These are phyloP conservation scores for Phoenix dactylifera DNA, from an alignment of 176 grass and related monocot species.

Conservation along the genomic window DNA sequence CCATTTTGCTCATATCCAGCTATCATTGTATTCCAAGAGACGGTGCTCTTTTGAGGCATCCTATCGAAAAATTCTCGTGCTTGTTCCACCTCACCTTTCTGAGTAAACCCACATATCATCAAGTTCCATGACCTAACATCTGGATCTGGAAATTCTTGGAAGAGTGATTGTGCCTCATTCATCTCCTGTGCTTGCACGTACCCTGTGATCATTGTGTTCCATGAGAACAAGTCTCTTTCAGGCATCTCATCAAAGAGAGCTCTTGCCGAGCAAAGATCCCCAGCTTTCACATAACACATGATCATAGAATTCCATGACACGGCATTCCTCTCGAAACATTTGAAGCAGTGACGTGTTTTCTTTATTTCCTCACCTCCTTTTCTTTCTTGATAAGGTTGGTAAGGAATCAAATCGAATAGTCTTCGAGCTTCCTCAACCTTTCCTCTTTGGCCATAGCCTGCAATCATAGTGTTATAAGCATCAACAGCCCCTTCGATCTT, in stretches of 20 bases:
- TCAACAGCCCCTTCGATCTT: conserved; percentile 35
- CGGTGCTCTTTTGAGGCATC: conserved; percentile 37
- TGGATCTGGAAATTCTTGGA: conserved; percentile 35
- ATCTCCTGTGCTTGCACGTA: conserved; percentile 31
- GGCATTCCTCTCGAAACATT: conserved; percentile 41
- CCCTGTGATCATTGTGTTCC: conserved; percentile 62
- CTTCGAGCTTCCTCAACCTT: conserved; percentile 35
- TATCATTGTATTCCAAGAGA: conserved; percentile 80
- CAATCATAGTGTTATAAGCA: conserved; percentile 61
- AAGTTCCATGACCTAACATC: conserved; percentile 60
- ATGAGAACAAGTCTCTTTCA: conserved; percentile 47
- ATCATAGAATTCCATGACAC: too few species aligned
- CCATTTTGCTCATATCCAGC: conserved; percentile 56
- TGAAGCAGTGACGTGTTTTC: background rate
- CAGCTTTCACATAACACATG: conserved; percentile 37
- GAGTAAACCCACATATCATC: conserved; percentile 57
- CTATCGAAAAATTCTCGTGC: conserved; percentile 39
- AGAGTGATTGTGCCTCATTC: conserved; percentile 46
- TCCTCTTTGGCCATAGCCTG: conserved; percentile 49
- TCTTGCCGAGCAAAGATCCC: conserved; percentile 42
- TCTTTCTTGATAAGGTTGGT: background rate
- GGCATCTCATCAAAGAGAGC: conserved; percentile 52
- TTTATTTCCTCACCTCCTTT: background rate
- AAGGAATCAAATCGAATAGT: conserved; percentile 57
- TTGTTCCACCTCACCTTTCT: conserved; percentile 30